Conservation (phyloP, 192 early-diverging fungal species). For the Dissophora ornata region DNA sequence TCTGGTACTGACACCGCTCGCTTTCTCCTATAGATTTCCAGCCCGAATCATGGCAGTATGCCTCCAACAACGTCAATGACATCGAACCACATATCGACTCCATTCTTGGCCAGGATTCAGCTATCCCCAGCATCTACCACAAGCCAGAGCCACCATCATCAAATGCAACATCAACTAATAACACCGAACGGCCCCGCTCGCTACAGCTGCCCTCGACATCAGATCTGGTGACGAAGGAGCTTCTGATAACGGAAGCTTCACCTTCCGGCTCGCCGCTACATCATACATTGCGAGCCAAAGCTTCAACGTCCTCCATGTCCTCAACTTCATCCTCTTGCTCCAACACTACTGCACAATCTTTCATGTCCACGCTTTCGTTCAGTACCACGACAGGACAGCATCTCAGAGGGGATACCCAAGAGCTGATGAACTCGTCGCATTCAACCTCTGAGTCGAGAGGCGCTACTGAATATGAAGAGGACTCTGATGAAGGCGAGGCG, state of each 20-base stretch:
- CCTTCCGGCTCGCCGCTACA: not conserved
- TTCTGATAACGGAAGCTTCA: not conserved
- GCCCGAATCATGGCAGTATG: not conserved
- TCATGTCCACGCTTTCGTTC: conserved; percentile 39
- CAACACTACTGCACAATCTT: conserved; percentile 30
- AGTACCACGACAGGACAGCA: conserved; percentile 23
- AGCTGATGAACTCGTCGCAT: too few species aligned
- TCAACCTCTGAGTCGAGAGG: conserved; percentile 3
- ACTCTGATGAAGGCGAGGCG: not conserved
- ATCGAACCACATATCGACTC: not conserved
- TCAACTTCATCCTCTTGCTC: conserved; percentile 23
- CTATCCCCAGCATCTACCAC: not conserved
- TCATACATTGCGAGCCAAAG: conserved; percentile 1
- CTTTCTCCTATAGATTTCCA: not conserved
- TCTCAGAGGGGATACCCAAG: not conserved
- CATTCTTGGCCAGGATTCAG: not conserved
- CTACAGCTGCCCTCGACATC: not conserved
- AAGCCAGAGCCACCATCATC: not conserved
- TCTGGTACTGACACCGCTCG: too few species aligned
- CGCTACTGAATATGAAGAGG: not conserved
- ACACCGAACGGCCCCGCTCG: too few species aligned
- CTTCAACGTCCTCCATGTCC: conserved; percentile 25
- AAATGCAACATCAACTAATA: too few species aligned
- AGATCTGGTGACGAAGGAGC: not conserved
- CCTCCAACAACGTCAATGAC: not conserved